phyloP scores from a whole-genome alignment of 495 filamentous ascomycete genomes.

The Aspergillus saccharolyticus region DNA sequence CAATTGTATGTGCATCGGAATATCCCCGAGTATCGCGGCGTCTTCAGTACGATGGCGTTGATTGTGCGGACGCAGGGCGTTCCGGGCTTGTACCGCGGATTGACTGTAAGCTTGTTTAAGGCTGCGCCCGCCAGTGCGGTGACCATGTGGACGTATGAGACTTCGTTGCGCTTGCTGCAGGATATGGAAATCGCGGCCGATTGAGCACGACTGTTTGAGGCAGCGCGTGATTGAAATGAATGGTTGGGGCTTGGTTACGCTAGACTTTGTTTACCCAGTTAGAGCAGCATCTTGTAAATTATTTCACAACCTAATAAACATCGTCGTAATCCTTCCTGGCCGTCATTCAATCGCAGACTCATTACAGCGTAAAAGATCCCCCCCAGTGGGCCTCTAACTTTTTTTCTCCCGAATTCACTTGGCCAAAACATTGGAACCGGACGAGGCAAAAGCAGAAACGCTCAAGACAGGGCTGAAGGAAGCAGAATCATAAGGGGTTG shows the following conservation, averaged over 20 bases:
- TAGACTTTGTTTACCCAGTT: neutral
- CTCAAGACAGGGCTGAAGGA: constrained; percentile 23
- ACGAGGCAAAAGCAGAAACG: constrained; percentile 6
- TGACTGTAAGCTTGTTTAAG: constrained; percentile 87
- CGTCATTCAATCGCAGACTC: neutral
- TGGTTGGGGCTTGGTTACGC: neutral
- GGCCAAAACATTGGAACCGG: constrained; percentile 5
- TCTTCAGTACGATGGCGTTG: constrained; percentile 54
- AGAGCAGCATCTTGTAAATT: neutral
- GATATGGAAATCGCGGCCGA: constrained; percentile 33
- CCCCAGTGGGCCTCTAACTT: neutral
- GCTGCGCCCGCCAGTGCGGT: constrained; percentile 91
- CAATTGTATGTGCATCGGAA: constrained; percentile 74
- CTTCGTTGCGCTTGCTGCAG: constrained; percentile 55
- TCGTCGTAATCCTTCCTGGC: neutral
- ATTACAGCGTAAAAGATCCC: neutral
- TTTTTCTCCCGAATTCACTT: constrained; percentile 6
- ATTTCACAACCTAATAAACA: neutral
- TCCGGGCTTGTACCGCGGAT: constrained; percentile 79
- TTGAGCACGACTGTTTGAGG: neutral
- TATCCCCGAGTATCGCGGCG: constrained; percentile 77
- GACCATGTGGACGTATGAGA: constrained; percentile 98
- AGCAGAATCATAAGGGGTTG: constrained; percentile 26
- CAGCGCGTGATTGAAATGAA: neutral
- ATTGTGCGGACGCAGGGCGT: constrained; percentile 71